phyloP scores from a whole-genome alignment of 306 rosid species.

The Ochetophila trinervis region DNA sequence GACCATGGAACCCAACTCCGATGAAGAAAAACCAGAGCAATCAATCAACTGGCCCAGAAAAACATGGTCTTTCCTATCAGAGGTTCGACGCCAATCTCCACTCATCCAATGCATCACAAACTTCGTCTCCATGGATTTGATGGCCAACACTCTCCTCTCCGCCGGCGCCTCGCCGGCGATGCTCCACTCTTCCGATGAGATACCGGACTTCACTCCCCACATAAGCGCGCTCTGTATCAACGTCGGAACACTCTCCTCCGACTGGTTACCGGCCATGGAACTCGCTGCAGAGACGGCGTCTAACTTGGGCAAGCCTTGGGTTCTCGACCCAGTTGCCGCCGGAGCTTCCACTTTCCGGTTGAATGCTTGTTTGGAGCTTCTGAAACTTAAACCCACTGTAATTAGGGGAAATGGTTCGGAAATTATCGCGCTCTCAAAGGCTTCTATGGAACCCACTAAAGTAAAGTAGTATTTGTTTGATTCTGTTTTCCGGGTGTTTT shows the following conservation, averaged over 20 bases:
- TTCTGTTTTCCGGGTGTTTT: not conserved
- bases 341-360: constrained; percentile 66
- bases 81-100: constrained; percentile 54
- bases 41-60: constrained; percentile 33
- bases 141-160: constrained; percentile 81
- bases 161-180: constrained; percentile 90
- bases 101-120: constrained; percentile 89
- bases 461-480: constrained; percentile 15
- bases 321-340: constrained; percentile 85
- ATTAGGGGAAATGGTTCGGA: constrained; percentile 80
- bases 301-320: constrained; percentile 57
- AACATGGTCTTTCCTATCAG: constrained; percentile 49
- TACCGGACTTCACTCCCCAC: constrained; percentile 71
- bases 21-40: constrained; percentile 4
- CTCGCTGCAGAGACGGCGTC: constrained; percentile 46
- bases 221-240: constrained; percentile 59
- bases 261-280: constrained; percentile 69
- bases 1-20: constrained; percentile 13
- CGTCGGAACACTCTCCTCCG: constrained; percentile 68
- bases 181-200: constrained; percentile 67
- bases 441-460: constrained; percentile 35
- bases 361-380: constrained; percentile 62
- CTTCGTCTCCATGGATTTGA: constrained; percentile 85
- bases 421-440: constrained; percentile 63
- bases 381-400: constrained; percentile 56